Base-by-base conservation (phyloP, 495 filamentous ascomycete genomes). In the Lasiosphaeria ovina region DNA sequence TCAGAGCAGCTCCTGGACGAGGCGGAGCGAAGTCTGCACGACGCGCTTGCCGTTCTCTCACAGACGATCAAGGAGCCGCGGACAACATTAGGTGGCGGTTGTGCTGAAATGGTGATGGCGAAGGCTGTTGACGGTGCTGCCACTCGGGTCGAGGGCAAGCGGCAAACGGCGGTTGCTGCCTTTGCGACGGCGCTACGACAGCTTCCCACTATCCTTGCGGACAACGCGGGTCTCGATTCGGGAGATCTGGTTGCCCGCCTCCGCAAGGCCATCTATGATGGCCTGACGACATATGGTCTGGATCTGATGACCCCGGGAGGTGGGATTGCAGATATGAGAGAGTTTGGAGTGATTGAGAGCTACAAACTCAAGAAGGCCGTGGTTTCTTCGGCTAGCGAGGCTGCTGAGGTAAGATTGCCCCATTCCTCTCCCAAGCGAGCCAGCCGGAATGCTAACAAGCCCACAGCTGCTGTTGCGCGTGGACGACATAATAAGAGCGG, bases 311-410 rank as follows among this genome's bases (percentile, higher is more conserved):
- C 89, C 0, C 92, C 93, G 4, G 93, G 93, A 35, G 95, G 95
- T 49, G 92, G 92, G 40, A 93, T 98, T 72, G 84, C 92, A 6
- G 93, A 98, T 71, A 98, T 98, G 94, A 84, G 93, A 49, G 91
- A 98, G 68, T 74, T 95, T 57, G 95, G 94, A 31, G 92, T 98
- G 14, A 89, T 98, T 69, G 94, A 98, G 78, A 96, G 92, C 69
- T 98, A 97, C 81, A 98, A 98, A 81, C 77, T 98, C 72, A 98
- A 98, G 84, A 88, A 87, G 72, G 94, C 94, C 12, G 94, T 98
- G 58, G 94, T 98, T 40, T 91, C 87, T 32, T 96, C 92, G 58
- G 94, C 94, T 11, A 92, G 90, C 31, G 94, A 98, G 77, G 94
- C 94, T 38, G 93, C 94, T 58, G 95, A 98, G 84, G 92, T 97